phyloP scores from a whole-genome alignment of 2,329 filamentous ascomycete genomes.

The Fusarium denticulatum region DNA sequence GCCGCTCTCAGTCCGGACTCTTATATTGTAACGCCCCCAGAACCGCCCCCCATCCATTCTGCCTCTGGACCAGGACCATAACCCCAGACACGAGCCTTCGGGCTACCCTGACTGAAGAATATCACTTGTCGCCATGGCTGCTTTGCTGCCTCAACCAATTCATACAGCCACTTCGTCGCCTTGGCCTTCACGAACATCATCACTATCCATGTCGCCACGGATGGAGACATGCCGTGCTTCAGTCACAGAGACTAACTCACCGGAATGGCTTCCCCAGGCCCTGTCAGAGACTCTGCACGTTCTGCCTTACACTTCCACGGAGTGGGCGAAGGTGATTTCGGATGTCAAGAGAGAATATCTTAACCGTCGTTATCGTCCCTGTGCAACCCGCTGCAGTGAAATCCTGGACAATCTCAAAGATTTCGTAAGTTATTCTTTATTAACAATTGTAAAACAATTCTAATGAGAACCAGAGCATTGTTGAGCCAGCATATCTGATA shows the following conservation, averaged over 20 bases:
- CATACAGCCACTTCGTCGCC: slow-evolving; percentile 19
- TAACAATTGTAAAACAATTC: background rate
- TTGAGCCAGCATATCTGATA: slow-evolving; percentile 65
- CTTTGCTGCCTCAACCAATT: slow-evolving; percentile 31
- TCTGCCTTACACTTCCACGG: slow-evolving; percentile 56
- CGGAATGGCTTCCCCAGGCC: slow-evolving; percentile 25
- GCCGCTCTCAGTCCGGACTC: slow-evolving; percentile 35
- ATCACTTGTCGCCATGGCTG: slow-evolving; percentile 24
- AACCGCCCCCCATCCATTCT: slow-evolving; percentile 19
- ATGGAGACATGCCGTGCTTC: slow-evolving; percentile 20
- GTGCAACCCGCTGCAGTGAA: slow-evolving; percentile 62
- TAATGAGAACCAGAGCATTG: slow-evolving; percentile 45
- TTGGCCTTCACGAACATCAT: slow-evolving; percentile 22
- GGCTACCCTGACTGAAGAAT: background rate
- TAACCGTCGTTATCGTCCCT: slow-evolving; percentile 61
- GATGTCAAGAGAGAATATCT: slow-evolving; percentile 66
- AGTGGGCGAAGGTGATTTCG: slow-evolving; percentile 62
- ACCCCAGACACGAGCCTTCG: slow-evolving; percentile 5
- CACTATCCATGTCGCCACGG: slow-evolving; percentile 26
- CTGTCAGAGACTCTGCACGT: slow-evolving; percentile 39
- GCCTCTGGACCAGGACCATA: slow-evolving; percentile 7
- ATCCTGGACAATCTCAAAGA: slow-evolving; percentile 61
- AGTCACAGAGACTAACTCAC: slow-evolving; percentile 2
- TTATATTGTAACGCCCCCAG: slow-evolving; percentile 38
- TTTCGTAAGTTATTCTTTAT: slow-evolving; percentile 48